These are phyloP conservation scores for Trypanosoma rangeli DNA, from an alignment of 208 protist species.

Conservation along the genomic window DNA sequence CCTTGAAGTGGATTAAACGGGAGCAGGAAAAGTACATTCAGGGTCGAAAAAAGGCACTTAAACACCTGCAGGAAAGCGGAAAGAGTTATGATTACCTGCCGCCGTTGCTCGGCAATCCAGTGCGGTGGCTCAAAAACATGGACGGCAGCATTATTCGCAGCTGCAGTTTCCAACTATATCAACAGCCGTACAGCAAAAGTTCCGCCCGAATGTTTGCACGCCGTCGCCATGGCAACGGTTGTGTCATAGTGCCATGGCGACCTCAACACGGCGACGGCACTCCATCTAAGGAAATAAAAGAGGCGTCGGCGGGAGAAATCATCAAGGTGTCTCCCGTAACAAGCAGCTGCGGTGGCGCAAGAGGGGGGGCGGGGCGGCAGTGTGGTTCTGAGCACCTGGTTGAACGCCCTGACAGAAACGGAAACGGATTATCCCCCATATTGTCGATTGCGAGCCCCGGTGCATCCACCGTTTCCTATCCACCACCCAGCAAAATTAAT, in stretches of 20 bases:
- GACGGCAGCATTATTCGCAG: constrained; percentile 4
- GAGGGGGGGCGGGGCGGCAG: no score
- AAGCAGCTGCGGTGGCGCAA: no score
- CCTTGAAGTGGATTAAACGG: constrained; percentile 47
- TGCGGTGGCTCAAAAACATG: constrained; percentile 48
- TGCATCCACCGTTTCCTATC: background rate
- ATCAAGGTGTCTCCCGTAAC: background rate
- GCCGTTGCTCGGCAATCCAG: constrained; percentile 44
- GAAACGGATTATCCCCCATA: background rate
- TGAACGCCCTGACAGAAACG: background rate
- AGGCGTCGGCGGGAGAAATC: background rate
- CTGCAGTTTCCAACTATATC: constrained; percentile 3
- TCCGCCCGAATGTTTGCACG: constrained; percentile 58
- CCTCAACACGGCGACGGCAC: background rate
- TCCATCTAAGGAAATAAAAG: background rate
- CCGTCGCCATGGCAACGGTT: constrained; percentile 29
- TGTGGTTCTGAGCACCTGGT: no score
- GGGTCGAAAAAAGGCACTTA: constrained; percentile 35
- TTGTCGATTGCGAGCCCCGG: no score
- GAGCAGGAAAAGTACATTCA: constrained; percentile 42
- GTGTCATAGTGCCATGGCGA: constrained; percentile 40
- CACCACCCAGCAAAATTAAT: background rate
- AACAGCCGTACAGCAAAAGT: constrained; percentile 36
- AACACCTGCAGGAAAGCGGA: constrained; percentile 24
- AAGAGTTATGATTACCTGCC: background rate